Evolutionary conservation across 495 filamentous ascomycete species (phyloP).

Genomic region (Annulohypoxylon nitens): DNA sequence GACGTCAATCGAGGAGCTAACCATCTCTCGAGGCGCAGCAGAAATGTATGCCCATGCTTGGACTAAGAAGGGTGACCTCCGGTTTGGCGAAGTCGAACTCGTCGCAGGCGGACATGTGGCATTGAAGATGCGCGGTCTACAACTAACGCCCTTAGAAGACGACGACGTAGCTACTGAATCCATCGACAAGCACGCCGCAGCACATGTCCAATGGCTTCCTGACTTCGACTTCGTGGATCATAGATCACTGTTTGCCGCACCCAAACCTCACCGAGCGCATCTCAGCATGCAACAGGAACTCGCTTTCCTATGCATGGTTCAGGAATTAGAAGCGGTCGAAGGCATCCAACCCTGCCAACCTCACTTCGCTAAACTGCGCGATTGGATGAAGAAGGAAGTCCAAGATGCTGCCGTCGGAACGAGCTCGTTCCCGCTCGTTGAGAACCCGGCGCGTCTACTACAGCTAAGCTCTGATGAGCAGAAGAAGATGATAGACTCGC

Average conservation of each 20-base stretch:
- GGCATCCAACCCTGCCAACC: slow-evolving; percentile 41
- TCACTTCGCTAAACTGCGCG: slow-evolving; percentile 50
- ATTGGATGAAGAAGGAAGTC: slow-evolving; percentile 51
- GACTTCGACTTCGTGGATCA: slow-evolving; percentile 53
- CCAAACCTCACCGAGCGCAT: slow-evolving; percentile 26
- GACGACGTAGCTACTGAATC: slow-evolving; percentile 19
- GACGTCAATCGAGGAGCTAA: slow-evolving; percentile 56
- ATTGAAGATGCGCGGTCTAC: slow-evolving; percentile 38
- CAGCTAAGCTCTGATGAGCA: slow-evolving; percentile 23
- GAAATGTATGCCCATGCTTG: slow-evolving; percentile 43
- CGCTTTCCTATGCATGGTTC: slow-evolving; percentile 51
- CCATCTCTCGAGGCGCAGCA: slow-evolving; percentile 43
- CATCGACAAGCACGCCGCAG: slow-evolving; percentile 50
- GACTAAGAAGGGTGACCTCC: slow-evolving; percentile 32
- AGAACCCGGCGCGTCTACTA: slow-evolving; percentile 27
- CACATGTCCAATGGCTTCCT: slow-evolving; percentile 52
- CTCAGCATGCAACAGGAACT: slow-evolving; percentile 44
- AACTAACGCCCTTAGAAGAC: slow-evolving; percentile 48
- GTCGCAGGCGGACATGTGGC: slow-evolving; percentile 40
- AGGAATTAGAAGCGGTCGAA: slow-evolving; percentile 39
- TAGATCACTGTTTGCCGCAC: slow-evolving; percentile 34
- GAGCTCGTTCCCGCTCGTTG: slow-evolving; percentile 42
- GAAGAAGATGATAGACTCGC: slow-evolving; percentile 30
- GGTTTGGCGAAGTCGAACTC: slow-evolving; percentile 38
- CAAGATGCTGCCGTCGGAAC: slow-evolving; percentile 25